Evolutionary conservation across 352 stramenopile species (phyloP).

Genomic region (Globisporangium apiculatum): DNA sequence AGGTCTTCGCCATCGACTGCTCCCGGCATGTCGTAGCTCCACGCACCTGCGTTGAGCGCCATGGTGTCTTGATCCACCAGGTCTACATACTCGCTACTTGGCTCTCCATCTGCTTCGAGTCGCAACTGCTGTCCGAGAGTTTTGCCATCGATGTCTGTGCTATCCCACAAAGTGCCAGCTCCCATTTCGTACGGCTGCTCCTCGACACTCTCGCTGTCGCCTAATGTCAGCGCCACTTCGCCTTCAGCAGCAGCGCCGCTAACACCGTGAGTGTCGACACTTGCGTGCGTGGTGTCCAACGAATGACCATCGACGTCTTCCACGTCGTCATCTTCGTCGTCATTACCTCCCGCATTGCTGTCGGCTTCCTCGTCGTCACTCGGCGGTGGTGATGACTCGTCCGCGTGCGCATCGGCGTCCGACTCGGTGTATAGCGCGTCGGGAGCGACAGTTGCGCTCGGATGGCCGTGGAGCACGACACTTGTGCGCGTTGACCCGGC

Average conservation of each 20-base stretch:
- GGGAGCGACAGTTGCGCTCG: not conserved
- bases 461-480: not conserved
- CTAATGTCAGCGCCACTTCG: not conserved
- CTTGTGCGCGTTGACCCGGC: constrained; percentile 9
- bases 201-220: not conserved
- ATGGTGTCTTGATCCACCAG: too few species aligned
- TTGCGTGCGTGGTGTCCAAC: too few species aligned
- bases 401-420: not conserved
- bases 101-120: too few species aligned
- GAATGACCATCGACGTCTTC: not conserved
- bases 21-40: too few species aligned
- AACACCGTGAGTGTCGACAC: too few species aligned
- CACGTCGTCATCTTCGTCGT: not conserved
- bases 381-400: not conserved
- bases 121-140: too few species aligned
- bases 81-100: too few species aligned
- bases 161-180: not conserved
- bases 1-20: too few species aligned
- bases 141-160: too few species aligned
- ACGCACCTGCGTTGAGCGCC: too few species aligned
- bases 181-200: not conserved
- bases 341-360: not conserved
- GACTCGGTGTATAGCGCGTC: not conserved
- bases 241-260: not conserved
- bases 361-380: not conserved